Percentiles rank a stretch among this genome's conserved stretches.
phyloP scores from a whole-genome alignment of 176 grass and related monocot species.

The Hyparrhenia diplandra region DNA sequence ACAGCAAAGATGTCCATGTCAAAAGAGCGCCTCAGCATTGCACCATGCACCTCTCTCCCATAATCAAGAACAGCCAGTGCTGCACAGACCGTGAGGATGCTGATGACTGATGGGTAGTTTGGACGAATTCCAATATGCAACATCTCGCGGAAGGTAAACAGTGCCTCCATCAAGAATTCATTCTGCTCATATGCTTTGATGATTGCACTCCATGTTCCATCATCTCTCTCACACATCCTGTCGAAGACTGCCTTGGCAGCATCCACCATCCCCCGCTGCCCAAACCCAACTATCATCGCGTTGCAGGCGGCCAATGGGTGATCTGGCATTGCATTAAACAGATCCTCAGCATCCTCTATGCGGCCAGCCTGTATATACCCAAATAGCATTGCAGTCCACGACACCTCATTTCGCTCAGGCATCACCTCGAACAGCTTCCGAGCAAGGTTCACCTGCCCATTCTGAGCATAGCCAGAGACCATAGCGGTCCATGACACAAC shows the following conservation, averaged over 20 bases:
- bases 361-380: conserved; percentile 51
- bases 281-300: conserved; percentile 72
- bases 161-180: conserved; percentile 60
- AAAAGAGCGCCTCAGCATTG: conserved; percentile 47
- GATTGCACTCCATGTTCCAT: conserved; percentile 70
- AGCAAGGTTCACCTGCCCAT: conserved; percentile 48
- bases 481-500: conserved; percentile 74
- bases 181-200: conserved; percentile 67
- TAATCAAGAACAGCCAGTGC: conserved; percentile 57
- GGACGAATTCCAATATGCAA: conserved; percentile 41
- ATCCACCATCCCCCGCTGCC: conserved; percentile 52
- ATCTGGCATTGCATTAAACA: conserved; percentile 58
- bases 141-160: conserved; percentile 54
- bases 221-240: conserved; percentile 44
- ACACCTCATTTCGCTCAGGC: conserved; percentile 74
- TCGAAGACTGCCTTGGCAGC: conserved; percentile 52
- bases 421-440: conserved; percentile 75
- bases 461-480: conserved; percentile 56
- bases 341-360: conserved; percentile 46
- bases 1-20: conserved; percentile 46
- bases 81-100: conserved; percentile 55
- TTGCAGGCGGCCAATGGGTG: conserved; percentile 53
- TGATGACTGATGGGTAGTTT: conserved; percentile 65
- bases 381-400: conserved; percentile 68
- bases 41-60: conserved; percentile 64